phyloP scores from a whole-genome alignment of 345 rosid genomes.

The Salix dunnii region DNA sequence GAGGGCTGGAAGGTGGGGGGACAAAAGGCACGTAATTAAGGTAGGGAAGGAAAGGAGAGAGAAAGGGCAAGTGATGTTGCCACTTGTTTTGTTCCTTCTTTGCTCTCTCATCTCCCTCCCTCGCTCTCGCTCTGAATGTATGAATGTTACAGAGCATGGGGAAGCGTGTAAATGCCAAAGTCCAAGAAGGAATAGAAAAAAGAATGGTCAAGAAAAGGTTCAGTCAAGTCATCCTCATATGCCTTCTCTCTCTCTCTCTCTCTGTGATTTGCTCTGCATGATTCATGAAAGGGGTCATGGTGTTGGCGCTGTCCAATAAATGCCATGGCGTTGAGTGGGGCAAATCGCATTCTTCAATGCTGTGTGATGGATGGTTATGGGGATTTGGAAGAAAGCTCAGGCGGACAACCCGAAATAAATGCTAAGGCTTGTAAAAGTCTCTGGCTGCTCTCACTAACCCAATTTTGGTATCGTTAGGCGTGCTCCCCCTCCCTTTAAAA shows the following conservation, averaged over 20 bases:
- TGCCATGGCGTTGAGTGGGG: conserved; percentile 30
- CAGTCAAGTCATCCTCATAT: conserved; percentile 39
- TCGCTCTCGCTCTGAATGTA: background rate
- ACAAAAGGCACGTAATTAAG: conserved; percentile 42
- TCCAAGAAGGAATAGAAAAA: conserved; percentile 23
- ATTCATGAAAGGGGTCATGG: conserved; percentile 19
- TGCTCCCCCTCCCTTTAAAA: conserved; percentile 25
- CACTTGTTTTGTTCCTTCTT: conserved; percentile 11
- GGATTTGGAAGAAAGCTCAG: conserved; percentile 13
- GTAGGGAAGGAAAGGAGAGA: conserved; percentile 10
- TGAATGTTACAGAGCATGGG: conserved; percentile 8
- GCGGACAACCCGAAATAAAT: conserved; percentile 43
- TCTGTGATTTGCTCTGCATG: background rate
- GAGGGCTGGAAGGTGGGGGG: conserved; percentile 21
- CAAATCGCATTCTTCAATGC: conserved; percentile 11
- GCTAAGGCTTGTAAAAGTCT: conserved; percentile 9
- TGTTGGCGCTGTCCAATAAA: conserved; percentile 56
- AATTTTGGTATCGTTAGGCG: conserved; percentile 13
- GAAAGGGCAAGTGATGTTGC: background rate
- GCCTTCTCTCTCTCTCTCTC: no score
- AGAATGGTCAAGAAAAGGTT: conserved; percentile 27
- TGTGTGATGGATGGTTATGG: background rate
- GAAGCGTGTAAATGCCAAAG: conserved; percentile 38
- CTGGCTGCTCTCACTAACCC: background rate
- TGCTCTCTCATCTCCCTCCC: background rate